Conservation (phyloP, 129 eudicot species). For the Artemisia tridentata region DNA sequence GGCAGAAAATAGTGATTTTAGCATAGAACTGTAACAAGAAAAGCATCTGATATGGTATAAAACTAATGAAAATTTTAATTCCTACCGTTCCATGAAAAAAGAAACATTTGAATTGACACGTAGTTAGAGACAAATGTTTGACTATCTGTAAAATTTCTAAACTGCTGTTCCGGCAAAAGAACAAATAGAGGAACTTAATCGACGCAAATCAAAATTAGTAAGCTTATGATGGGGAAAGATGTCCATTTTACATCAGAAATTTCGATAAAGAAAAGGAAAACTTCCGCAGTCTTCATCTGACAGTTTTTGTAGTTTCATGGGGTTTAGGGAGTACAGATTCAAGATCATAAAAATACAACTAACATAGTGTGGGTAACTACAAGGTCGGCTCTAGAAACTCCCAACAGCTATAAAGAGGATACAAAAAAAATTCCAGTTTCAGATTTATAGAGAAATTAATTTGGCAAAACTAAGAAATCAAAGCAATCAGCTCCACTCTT, state of each 20-base stretch:
- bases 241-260: not conserved
- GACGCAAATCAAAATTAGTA: not conserved
- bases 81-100: not conserved
- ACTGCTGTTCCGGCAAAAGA: not conserved
- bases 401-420: not conserved
- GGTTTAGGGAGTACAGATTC: not conserved
- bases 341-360: not conserved
- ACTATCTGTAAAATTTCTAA: not conserved
- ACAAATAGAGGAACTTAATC: not conserved
- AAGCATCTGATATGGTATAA: not conserved
- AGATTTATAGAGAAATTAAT: not conserved
- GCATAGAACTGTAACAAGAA: not conserved
- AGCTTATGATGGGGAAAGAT: not conserved
- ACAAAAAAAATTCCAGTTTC: not conserved
- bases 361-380: not conserved
- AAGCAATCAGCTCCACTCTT: not conserved
- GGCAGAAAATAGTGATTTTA: not conserved
- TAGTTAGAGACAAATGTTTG: not conserved
- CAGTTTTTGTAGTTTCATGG: not conserved
- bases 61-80: conserved; percentile 4
- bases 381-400: not conserved
- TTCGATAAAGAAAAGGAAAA: not conserved
- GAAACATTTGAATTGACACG: not conserved
- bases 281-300: not conserved
- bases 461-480: not conserved